Conservation (phyloP, 768 basidiomycete species). For the Tulasnella calospora region DNA sequence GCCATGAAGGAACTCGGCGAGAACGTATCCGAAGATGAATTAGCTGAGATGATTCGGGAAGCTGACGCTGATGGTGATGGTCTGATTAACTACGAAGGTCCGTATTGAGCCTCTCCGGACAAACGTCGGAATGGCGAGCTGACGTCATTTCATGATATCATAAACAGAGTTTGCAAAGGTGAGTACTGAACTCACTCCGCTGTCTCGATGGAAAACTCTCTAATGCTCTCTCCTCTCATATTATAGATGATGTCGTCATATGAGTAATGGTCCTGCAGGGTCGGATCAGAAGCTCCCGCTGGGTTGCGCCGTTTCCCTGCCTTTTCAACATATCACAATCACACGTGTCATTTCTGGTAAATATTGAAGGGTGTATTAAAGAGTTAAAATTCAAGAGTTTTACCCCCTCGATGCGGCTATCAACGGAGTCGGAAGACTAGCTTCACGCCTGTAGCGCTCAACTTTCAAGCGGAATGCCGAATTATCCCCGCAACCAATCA, state of each 20-base stretch:
- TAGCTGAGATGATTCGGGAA: conserved; percentile 96
- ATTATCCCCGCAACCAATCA: too few species aligned
- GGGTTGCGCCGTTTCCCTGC: not conserved
- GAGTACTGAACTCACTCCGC: conserved; percentile 27
- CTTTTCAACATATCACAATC: not conserved
- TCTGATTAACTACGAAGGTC: conserved; percentile 84
- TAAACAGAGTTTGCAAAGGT: conserved; percentile 71
- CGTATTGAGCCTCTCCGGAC: not conserved
- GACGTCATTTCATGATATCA: conserved; percentile 20
- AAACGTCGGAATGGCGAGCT: not conserved
- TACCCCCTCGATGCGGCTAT: too few species aligned
- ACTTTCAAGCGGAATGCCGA: too few species aligned
- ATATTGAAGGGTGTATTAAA: too few species aligned
- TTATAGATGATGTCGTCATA: conserved; percentile 66
- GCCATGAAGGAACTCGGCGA: conserved; percentile 92
- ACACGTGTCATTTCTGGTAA: too few species aligned
- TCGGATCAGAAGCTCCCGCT: not conserved
- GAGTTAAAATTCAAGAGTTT: too few species aligned
- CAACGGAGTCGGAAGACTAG: too few species aligned
- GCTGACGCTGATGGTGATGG: conserved; percentile 92
- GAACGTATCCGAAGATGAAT: conserved; percentile 79
- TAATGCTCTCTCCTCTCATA: conserved; percentile 22
- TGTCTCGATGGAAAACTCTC: conserved; percentile 14
- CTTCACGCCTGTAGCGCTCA: too few species aligned
- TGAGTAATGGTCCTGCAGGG: conserved; percentile 41